phyloP scores from a whole-genome alignment of 169 alveolate genomes.

The Plasmodium vivax region DNA sequence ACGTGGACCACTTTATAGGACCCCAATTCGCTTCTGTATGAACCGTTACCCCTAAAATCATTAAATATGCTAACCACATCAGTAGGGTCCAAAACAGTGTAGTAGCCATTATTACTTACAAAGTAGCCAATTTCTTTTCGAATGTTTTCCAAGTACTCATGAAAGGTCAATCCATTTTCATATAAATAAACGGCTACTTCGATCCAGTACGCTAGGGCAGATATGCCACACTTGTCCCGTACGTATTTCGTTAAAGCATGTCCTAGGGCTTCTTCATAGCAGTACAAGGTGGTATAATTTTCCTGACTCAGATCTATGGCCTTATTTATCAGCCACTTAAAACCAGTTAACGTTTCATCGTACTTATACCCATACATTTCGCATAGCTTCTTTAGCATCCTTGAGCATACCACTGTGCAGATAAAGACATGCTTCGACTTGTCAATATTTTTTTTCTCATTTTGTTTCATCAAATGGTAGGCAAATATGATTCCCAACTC shows the following conservation, averaged over 20 bases:
- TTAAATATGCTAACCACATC: conserved; percentile 76
- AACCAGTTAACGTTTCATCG: conserved; percentile 86
- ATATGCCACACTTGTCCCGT: conserved; percentile 87
- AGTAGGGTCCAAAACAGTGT: conserved; percentile 76
- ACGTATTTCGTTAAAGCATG: conserved; percentile 79
- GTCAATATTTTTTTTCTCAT: conserved; percentile 68
- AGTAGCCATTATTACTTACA: conserved; percentile 81
- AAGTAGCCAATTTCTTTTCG: conserved; percentile 82
- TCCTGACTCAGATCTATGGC: conserved; percentile 75
- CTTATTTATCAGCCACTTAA: conserved; percentile 85
- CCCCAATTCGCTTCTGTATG: conserved; percentile 75
- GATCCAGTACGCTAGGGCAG: conserved; percentile 86
- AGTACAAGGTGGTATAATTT: conserved; percentile 75
- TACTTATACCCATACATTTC: conserved; percentile 75
- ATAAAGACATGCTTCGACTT: conserved; percentile 74
- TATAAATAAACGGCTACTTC: conserved; percentile 80
- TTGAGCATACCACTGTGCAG: conserved; percentile 77
- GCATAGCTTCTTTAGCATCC: conserved; percentile 73
- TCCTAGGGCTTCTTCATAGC: conserved; percentile 88
- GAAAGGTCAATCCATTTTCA: conserved; percentile 79
- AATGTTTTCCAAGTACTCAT: conserved; percentile 61
- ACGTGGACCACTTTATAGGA: conserved; percentile 74
- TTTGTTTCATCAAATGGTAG: conserved; percentile 57
- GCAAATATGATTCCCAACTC: conserved; percentile 83
- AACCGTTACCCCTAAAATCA: conserved; percentile 77